A percentile compares a stretch with the other conserved stretches of the same genome.
These are phyloP conservation scores for Heterobasidion parviporum DNA, from an alignment of 1,284 basidiomycete species.

Conservation along the genomic window DNA sequence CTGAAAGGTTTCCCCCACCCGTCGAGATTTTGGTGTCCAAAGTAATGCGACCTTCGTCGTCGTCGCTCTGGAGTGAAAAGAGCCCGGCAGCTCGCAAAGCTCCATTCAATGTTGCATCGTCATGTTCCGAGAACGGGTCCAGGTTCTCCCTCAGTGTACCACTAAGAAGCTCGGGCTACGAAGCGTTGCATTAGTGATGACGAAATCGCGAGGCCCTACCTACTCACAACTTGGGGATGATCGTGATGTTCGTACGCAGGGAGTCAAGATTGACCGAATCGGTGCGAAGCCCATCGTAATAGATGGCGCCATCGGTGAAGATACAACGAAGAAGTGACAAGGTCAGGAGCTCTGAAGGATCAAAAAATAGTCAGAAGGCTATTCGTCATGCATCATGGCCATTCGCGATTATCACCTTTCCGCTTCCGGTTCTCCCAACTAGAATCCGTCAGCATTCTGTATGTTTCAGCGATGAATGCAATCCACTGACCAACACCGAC, in stretches of 20 bases:
- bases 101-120: constrained; percentile 53
- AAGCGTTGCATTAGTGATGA: not conserved
- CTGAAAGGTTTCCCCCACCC: constrained; percentile 58
- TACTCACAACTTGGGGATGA: constrained; percentile 32
- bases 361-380: not conserved
- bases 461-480: constrained; percentile 1
- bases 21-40: constrained; percentile 44
- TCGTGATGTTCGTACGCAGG: constrained; percentile 37
- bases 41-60: constrained; percentile 39
- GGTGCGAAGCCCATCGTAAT: constrained; percentile 24
- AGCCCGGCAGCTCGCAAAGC: constrained; percentile 50
- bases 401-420: constrained; percentile 37
- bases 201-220: too few species aligned
- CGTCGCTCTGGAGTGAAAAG: constrained; percentile 40
- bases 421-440: constrained; percentile 71
- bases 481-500: constrained; percentile 34
- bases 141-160: constrained; percentile 51
- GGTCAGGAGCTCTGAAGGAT: constrained; percentile 32
- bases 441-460: not conserved
- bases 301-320: constrained; percentile 34
- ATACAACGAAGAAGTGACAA: constrained; percentile 32
- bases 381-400: not conserved
- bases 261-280: constrained; percentile 53
- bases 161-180: constrained; percentile 54
- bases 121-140: constrained; percentile 67